Conservation (phyloP, 2,329 filamentous ascomycete genomes). For the Botrytis hyacinthi region DNA sequence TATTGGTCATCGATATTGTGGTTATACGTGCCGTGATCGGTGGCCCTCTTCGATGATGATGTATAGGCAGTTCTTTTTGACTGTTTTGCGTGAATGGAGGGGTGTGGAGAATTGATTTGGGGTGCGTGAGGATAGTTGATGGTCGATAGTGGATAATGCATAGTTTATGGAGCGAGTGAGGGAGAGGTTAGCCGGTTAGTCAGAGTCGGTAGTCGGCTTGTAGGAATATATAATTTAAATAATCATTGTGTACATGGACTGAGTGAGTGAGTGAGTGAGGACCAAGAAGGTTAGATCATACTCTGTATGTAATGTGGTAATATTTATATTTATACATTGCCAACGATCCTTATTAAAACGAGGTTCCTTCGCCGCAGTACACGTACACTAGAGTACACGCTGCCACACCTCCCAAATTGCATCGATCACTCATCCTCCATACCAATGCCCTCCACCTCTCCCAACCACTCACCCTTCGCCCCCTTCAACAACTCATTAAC, state of each 20-base stretch:
- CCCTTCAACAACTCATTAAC: constrained; percentile 67
- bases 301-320: not conserved
- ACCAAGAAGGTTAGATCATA: not conserved
- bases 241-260: not conserved
- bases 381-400: not conserved
- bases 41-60: not conserved
- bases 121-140: too few relatives aligned
- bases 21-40: not conserved
- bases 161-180: not conserved
- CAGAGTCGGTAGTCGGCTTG: not conserved
- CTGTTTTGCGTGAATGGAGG: not conserved
- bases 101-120: not conserved
- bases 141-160: not conserved
- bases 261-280: not conserved
- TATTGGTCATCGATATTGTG: not conserved
- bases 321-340: not conserved
- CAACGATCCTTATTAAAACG: not conserved
- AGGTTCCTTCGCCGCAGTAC: not conserved
- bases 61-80: not conserved
- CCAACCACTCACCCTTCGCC: constrained; percentile 52
- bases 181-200: not conserved
- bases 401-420: not conserved
- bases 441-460: constrained; percentile 38
- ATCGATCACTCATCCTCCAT: constrained; percentile 32
- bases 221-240: not conserved